Evolutionary conservation across 495 filamentous ascomycete species (phyloP).

Genomic region (Aspergillus biplanus): DNA sequence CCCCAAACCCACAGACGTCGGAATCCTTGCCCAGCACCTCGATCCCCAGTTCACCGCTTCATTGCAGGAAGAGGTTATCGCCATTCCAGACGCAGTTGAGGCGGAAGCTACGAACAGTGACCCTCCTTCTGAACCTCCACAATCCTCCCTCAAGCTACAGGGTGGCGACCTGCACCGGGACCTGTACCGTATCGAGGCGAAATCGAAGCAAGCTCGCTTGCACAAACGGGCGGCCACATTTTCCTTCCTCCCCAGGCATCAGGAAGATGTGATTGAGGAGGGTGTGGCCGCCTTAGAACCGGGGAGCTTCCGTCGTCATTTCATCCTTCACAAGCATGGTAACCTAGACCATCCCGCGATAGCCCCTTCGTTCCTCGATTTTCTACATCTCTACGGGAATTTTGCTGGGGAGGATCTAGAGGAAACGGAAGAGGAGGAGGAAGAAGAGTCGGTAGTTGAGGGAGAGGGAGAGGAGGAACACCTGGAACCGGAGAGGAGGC

Average conservation of each 20-base stretch:
- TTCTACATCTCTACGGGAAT: constrained; percentile 69
- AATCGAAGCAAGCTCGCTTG: constrained; percentile 38
- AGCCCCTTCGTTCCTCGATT: constrained; percentile 68
- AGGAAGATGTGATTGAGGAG: constrained; percentile 50
- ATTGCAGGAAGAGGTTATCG: constrained; percentile 11
- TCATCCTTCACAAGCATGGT: constrained; percentile 53
- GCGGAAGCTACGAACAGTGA: background rate
- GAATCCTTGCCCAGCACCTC: constrained; percentile 19
- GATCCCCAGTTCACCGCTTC: constrained; percentile 20
- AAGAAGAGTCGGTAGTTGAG: constrained; percentile 45
- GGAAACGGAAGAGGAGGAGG: constrained; percentile 67
- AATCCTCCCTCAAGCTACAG: constrained; percentile 65
- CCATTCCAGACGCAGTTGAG: background rate
- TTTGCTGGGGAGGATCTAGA: constrained; percentile 74
- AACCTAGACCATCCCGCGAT: constrained; percentile 43
- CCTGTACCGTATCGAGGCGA: constrained; percentile 65
- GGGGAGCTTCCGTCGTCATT: constrained; percentile 65
- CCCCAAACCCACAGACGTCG: constrained; percentile 8
- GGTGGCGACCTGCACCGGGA: constrained; percentile 72
- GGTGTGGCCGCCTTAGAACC: constrained; percentile 50
- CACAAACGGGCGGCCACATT: constrained; percentile 63
- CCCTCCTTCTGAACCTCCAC: constrained; percentile 28
- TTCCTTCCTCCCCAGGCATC: constrained; percentile 36
- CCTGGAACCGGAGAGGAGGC: constrained; percentile 37
- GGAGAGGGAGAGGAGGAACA: constrained; percentile 35